Conservation (phyloP, 352 stramenopile genomes). For the Phytophthora fragariaefolia region DNA sequence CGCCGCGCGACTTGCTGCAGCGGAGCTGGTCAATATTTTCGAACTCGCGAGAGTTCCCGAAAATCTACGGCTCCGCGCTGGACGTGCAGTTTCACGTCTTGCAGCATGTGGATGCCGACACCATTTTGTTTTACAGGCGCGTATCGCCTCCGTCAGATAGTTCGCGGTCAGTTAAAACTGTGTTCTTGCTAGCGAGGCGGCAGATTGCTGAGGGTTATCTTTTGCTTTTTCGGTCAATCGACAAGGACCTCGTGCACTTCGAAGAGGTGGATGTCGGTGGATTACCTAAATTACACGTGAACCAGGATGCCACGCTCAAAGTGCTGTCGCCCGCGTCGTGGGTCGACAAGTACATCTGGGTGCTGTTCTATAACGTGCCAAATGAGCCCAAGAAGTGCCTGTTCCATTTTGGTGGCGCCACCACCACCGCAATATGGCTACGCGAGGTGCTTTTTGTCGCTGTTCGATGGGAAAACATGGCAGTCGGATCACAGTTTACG, state of each 20-base stretch:
- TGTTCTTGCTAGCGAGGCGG: conserved; percentile 67
- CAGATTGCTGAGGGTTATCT: conserved; percentile 64
- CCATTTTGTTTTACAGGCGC: conserved; percentile 62
- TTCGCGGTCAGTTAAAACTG: conserved; percentile 51
- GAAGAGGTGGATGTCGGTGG: conserved; percentile 41
- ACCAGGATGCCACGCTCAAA: conserved; percentile 2
- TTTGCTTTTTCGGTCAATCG: conserved; percentile 66
- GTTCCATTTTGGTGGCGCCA: conserved; percentile 71
- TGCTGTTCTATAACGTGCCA: conserved; percentile 55
- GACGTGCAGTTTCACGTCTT: conserved; percentile 55
- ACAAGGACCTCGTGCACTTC: conserved; percentile 60
- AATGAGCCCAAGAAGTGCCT: conserved; percentile 32
- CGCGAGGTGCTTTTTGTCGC: conserved; percentile 75
- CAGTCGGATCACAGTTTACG: conserved; percentile 56
- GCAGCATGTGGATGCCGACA: conserved; percentile 60
- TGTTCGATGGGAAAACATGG: conserved; percentile 69
- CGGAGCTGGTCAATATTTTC: conserved; percentile 70
- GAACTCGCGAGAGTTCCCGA: conserved; percentile 46
- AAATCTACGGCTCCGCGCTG: conserved; percentile 56
- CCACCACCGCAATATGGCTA: conserved; percentile 61
- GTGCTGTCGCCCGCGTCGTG: conserved; percentile 43
- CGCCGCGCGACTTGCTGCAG: conserved; percentile 49
- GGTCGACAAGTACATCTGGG: conserved; percentile 75
- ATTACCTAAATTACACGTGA: conserved; percentile 12
- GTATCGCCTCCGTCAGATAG: conserved; percentile 44